Percentiles rank a stretch among this genome's conserved stretches.
Conservation (phyloP, 1,139 yeast species). For the Saccharomyces hybrid region DNA sequence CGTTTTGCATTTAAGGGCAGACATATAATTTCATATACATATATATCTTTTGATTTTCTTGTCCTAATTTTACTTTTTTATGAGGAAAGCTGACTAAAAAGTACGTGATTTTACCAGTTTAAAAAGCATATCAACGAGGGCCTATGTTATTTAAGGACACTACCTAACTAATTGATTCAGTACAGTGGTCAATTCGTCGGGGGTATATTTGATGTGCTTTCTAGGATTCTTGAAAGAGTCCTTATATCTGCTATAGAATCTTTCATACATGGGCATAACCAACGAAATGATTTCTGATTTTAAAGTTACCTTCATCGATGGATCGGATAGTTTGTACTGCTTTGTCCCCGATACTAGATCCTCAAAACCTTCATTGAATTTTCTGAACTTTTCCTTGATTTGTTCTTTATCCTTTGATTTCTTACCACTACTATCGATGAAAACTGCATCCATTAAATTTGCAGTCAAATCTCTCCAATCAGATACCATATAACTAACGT, state of each 20-base stretch:
- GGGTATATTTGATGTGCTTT: constrained; percentile 39
- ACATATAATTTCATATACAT: too few relatives aligned
- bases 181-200: constrained; percentile 26
- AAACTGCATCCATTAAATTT: constrained; percentile 63
- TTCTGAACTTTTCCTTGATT: constrained; percentile 77
- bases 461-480: constrained; percentile 83
- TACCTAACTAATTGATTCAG: constrained; percentile 31
- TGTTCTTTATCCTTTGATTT: constrained; percentile 69
- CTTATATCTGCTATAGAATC: constrained; percentile 47
- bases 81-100: too few relatives aligned
- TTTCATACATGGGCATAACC: constrained; percentile 74
- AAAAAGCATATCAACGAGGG: too few relatives aligned
- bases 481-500: constrained; percentile 64
- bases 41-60: too few relatives aligned
- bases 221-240: constrained; percentile 31
- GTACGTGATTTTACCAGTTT: too few relatives aligned
- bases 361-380: constrained; percentile 78
- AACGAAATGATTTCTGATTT: constrained; percentile 38
- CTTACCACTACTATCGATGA: constrained; percentile 42
- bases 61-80: background rate
- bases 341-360: constrained; percentile 59
- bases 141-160: background rate
- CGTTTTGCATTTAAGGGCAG: too few relatives aligned
- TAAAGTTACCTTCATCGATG: constrained; percentile 44
- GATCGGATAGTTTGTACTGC: constrained; percentile 59